phyloP scores from a whole-genome alignment of 345 rosid genomes.

The Hevea brasiliensis region DNA sequence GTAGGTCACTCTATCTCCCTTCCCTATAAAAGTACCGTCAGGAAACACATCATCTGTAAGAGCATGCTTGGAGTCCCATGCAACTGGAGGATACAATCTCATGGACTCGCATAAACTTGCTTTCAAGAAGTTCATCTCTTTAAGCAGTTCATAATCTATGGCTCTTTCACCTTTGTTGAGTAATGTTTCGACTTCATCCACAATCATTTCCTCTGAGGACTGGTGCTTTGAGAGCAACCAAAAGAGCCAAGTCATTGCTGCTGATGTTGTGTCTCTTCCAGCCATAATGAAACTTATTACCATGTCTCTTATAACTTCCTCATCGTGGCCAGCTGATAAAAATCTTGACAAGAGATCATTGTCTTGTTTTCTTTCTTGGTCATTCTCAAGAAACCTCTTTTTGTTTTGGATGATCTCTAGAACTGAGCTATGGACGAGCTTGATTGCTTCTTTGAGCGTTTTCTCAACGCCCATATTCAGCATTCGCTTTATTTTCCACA shows the following conservation, averaged over 20 bases:
- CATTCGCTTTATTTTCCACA: constrained; percentile 27
- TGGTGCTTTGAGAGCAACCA: constrained; percentile 32
- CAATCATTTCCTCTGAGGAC: constrained; percentile 17
- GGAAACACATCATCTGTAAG: constrained; percentile 26
- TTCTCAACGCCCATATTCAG: constrained; percentile 21
- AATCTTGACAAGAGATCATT: constrained; percentile 28
- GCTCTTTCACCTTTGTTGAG: constrained; percentile 14
- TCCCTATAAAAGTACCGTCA: constrained; percentile 28
- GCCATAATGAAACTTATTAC: constrained; percentile 38
- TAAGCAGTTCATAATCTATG: constrained; percentile 16
- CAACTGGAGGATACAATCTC: constrained; percentile 37
- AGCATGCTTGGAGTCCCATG: constrained; percentile 37
- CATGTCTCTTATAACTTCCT: constrained; percentile 28
- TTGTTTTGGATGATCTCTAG: constrained; percentile 13
- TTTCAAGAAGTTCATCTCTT: constrained; percentile 30
- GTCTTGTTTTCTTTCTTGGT: background rate
- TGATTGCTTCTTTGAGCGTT: constrained; percentile 26
- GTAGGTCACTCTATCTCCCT: constrained; percentile 33
- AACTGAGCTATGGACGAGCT: constrained; percentile 24
- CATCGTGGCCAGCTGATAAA: constrained; percentile 19
- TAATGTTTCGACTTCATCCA: constrained; percentile 6
- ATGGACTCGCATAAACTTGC: constrained; percentile 34
- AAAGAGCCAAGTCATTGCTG: constrained; percentile 37
- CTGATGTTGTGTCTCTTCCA: constrained; percentile 35
- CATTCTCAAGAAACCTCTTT: constrained; percentile 14